Conservation (phyloP, 1,284 basidiomycete genomes). For the Sporisorium reilianum region DNA sequence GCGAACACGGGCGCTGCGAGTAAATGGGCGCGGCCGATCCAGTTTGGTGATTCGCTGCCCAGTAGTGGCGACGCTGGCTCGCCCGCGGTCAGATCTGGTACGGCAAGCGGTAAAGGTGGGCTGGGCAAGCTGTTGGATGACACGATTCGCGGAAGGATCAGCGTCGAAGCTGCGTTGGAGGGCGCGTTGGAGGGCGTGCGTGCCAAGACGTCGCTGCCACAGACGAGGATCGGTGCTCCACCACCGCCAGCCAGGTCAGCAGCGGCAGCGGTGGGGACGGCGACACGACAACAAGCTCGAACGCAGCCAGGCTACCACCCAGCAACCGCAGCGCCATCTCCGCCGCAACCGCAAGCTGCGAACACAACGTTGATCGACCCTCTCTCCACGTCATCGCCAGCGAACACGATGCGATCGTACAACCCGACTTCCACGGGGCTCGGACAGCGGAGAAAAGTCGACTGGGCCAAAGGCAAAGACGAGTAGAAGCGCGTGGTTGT, state of each 20-base stretch:
- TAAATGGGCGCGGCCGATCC: constrained; percentile 66
- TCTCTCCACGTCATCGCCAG: constrained; percentile 12
- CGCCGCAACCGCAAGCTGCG: background rate
- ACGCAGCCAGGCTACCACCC: background rate
- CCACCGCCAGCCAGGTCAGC: background rate
- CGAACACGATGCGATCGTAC: constrained; percentile 7
- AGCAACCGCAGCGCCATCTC: background rate
- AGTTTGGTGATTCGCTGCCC: constrained; percentile 58
- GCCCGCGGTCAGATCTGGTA: background rate
- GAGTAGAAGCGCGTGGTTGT: too few species aligned
- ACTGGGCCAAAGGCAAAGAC: constrained; percentile 32
- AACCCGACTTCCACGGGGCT: background rate
- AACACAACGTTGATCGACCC: constrained; percentile 13
- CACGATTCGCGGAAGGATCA: constrained; percentile 52
- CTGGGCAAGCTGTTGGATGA: constrained; percentile 50
- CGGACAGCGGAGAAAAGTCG: constrained; percentile 19
- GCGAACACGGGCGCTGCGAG: constrained; percentile 63
- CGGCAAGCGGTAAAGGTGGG: constrained; percentile 19
- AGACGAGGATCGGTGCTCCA: constrained; percentile 2
- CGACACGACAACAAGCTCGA: constrained; percentile 5
- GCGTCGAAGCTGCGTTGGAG: constrained; percentile 50
- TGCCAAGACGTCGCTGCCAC: constrained; percentile 11
- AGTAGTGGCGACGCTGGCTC: constrained; percentile 3
- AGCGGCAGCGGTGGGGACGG: background rate
- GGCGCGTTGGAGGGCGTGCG: constrained; percentile 34